Conservation (phyloP, 495 filamentous ascomycete genomes). For the Cercophora newfieldiana region DNA sequence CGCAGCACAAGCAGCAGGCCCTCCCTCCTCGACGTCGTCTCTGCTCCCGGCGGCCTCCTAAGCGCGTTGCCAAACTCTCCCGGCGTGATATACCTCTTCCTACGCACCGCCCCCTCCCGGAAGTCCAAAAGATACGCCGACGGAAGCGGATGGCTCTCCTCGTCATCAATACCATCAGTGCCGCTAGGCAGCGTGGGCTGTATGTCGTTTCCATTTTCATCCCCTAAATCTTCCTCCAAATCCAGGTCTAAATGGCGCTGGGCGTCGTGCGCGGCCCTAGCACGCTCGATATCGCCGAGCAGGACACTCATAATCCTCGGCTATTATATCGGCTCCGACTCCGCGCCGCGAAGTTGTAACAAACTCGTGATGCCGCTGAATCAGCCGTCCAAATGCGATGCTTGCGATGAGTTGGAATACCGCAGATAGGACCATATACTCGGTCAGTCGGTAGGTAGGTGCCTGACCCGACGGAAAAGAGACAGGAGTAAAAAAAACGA, state of each 20-base stretch:
- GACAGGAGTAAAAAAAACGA: neutral
- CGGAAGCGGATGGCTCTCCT: neutral
- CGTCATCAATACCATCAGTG: neutral
- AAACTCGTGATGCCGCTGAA: neutral
- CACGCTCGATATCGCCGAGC: neutral
- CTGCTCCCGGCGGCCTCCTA: neutral
- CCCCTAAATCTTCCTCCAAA: neutral
- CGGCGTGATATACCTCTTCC: neutral
- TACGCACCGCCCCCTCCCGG: neutral
- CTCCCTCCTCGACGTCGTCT: neutral
- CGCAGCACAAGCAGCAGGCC: conserved; percentile 29
- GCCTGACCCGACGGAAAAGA: neutral
- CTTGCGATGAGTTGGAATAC: neutral
- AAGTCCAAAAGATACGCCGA: neutral
- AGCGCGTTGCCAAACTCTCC: neutral
- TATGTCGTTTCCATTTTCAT: neutral
- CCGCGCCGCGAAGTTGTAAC: no score
- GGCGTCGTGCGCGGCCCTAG: neutral
- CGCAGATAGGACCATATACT: neutral
- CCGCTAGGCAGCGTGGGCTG: neutral
- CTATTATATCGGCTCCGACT: neutral
- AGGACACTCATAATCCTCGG: neutral
- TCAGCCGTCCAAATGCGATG: neutral
- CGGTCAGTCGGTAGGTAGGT: no score
- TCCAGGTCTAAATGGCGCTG: conserved; percentile 1